phyloP scores from a whole-genome alignment of 768 basidiomycete species.

The Rhodotorula sphaerocarpa region DNA sequence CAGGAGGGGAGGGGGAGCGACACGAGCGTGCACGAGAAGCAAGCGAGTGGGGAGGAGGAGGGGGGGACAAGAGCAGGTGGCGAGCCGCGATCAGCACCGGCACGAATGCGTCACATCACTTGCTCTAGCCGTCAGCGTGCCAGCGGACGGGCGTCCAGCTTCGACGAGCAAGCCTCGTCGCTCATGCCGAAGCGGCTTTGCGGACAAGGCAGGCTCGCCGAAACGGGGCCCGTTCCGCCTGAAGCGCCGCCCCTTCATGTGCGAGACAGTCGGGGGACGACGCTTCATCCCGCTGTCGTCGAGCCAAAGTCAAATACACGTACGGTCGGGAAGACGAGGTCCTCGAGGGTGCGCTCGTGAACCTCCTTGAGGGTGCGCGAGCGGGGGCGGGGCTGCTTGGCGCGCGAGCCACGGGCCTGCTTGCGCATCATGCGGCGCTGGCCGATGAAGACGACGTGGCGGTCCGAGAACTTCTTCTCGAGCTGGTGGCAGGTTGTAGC shows the following conservation, averaged over 20 bases:
- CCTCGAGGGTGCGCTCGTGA: slow-evolving; percentile 94
- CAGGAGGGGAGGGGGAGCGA: no score
- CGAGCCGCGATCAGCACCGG: slow-evolving; percentile 34
- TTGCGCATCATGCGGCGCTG: slow-evolving; percentile 98
- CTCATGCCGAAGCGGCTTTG: no score
- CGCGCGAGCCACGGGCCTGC: slow-evolving; percentile 84
- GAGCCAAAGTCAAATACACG: slow-evolving; percentile 1
- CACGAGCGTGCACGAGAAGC: no score
- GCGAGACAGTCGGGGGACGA: no score
- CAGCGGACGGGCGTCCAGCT: no score
- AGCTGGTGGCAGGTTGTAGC: slow-evolving; percentile 44
- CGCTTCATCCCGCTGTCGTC: neutral
- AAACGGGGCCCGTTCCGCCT: no score
- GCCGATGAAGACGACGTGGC: slow-evolving; percentile 96
- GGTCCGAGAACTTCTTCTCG: slow-evolving; percentile 99
- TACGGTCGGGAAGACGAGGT: slow-evolving; percentile 92
- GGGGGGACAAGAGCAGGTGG: neutral
- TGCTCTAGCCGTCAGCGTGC: slow-evolving; percentile 20
- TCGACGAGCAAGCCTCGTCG: no score
- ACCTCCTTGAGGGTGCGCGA: slow-evolving; percentile 93
- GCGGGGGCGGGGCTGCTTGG: slow-evolving; percentile 91
- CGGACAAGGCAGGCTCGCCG: no score
- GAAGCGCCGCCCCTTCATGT: no score
- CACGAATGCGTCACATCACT: slow-evolving; percentile 26
- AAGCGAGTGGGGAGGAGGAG: no score